A percentile compares a stretch with the other conserved stretches of the same genome.
Evolutionary conservation across 2,329 filamentous ascomycete genomes (phyloP).

Genomic region (Exophiala phaeomuriformis): DNA sequence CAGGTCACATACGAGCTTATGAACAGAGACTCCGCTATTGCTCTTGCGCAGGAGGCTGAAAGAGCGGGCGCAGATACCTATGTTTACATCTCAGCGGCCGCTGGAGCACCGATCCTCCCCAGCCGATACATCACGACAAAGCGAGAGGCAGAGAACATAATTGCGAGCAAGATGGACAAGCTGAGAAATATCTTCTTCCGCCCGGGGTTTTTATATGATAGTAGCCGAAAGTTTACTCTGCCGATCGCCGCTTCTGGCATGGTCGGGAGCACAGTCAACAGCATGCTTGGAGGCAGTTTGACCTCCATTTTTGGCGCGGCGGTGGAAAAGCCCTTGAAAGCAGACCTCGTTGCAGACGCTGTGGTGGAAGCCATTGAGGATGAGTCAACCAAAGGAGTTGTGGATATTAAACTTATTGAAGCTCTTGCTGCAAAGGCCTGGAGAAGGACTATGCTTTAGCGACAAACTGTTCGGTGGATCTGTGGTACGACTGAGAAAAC

Average conservation of each 20-base stretch:
- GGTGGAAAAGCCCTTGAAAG: slow-evolving; percentile 78
- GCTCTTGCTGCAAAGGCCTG: slow-evolving; percentile 72
- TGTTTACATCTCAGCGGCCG: slow-evolving; percentile 82
- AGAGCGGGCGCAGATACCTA: slow-evolving; percentile 61
- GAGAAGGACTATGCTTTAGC: slow-evolving; percentile 79
- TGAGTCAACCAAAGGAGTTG: slow-evolving; percentile 61
- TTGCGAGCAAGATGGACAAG: slow-evolving; percentile 62
- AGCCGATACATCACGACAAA: slow-evolving; percentile 84
- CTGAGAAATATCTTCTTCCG: slow-evolving; percentile 78
- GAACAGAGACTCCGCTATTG: slow-evolving; percentile 74
- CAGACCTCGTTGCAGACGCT: slow-evolving; percentile 78
- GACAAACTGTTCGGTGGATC: not conserved
- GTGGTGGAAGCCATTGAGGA: slow-evolving; percentile 81
- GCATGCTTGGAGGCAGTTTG: slow-evolving; percentile 66
- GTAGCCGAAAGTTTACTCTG: slow-evolving; percentile 70
- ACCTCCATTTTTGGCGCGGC: slow-evolving; percentile 71
- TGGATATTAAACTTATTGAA: slow-evolving; percentile 76
- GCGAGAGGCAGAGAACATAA: slow-evolving; percentile 74
- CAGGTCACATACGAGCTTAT: slow-evolving; percentile 94
- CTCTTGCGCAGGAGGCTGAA: slow-evolving; percentile 69
- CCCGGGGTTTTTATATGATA: slow-evolving; percentile 84
- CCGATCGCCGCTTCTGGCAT: slow-evolving; percentile 74
- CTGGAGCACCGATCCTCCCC: slow-evolving; percentile 76
- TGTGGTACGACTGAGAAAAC: not conserved
- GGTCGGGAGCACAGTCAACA: slow-evolving; percentile 69